Evolutionary conservation across 176 grass and related monocot genomes (phyloP), one percentile per base, ranked within the genome.

Genomic region (Eragrostis nindensis): DNA sequence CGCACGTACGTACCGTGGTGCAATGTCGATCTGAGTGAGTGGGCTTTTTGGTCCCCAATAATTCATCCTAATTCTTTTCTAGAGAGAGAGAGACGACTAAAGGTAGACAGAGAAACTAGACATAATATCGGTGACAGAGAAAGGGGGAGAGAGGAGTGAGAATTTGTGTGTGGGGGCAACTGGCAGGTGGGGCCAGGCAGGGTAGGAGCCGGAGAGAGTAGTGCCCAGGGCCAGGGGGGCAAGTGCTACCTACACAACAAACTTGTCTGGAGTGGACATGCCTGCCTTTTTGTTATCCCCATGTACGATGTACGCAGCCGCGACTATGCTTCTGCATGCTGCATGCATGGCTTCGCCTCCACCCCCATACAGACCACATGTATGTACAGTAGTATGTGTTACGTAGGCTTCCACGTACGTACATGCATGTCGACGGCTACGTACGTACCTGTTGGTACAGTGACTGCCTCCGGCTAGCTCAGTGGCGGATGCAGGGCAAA

Each of bases 41-140:
- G 76, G 76, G 12, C 71, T 81, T 89, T 80, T 89, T 81, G 87
- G 87, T 89, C 82, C 63, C 76, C 87, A 89, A 89, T 89, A 80
- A 85, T 85, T 74, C 29, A 53, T 32, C 21, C 18, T 5, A 6
- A 15, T 38, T 26, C 21, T 27, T 70, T 44, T 84, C 53, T 68
- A 79, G 80, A 69, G 60, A 84, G 80, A 88, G 36, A 67, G 36
- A 42, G 29, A 26, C 26, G 60, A 42, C 7, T 13, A 6, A 47
- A 29, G 75, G 74, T 62, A 1, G 50, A 80, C 69, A 84, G 53
- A 52, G 75, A 80, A 80, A 67, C 68, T 43, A 36, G 27, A 79
- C 67, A 87, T 60, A 17, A 62, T 56, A 70, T 73, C 40, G 18
- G 30, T 29, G 48, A 65, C 27, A 83, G 17, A 6, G 56, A 70